Evolutionary conservation across 1,284 basidiomycete genomes (phyloP).

Genomic region (Cryptococcus wingfieldii): DNA sequence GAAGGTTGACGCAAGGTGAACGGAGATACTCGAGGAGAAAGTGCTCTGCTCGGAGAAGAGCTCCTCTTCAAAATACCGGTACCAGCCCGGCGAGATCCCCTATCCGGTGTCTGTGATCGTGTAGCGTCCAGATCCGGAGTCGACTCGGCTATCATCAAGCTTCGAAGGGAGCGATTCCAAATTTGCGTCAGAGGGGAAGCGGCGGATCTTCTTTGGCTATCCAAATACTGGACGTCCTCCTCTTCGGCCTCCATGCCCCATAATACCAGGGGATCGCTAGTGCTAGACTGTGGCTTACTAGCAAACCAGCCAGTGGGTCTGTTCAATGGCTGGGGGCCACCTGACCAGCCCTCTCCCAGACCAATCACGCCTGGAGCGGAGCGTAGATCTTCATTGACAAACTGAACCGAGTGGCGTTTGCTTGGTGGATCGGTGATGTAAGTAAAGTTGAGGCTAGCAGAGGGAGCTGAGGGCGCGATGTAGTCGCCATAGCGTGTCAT

Average conservation of each 20-base stretch:
- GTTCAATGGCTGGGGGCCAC: slow-evolving; percentile 15
- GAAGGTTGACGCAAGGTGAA: slow-evolving; percentile 1
- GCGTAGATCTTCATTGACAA: slow-evolving; percentile 23
- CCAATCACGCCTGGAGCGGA: slow-evolving; percentile 37
- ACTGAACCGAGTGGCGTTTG: neutral
- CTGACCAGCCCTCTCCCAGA: slow-evolving; percentile 42
- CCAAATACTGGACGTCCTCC: neutral
- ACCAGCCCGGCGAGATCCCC: slow-evolving; percentile 1
- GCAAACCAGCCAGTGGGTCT: slow-evolving; percentile 13
- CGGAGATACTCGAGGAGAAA: neutral
- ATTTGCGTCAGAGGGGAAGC: slow-evolving; percentile 12
- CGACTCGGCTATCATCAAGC: slow-evolving; percentile 8
- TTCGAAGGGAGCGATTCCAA: slow-evolving; percentile 25
- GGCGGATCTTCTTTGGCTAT: neutral
- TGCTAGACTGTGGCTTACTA: neutral
- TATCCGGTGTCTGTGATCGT: neutral
- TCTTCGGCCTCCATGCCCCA: slow-evolving; percentile 9
- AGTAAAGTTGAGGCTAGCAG: neutral
- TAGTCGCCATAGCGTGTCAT: neutral
- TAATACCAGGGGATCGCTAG: slow-evolving; percentile 21
- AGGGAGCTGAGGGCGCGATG: neutral
- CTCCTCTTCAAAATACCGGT: neutral
- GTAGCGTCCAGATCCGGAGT: slow-evolving; percentile 1
- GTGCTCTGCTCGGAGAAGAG: neutral
- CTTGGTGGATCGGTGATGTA: neutral